A percentile compares a stretch with the other conserved stretches of the same genome.
phyloP scores from a whole-genome alignment of 1,284 basidiomycete genomes.

The Trichosporon asahii region DNA sequence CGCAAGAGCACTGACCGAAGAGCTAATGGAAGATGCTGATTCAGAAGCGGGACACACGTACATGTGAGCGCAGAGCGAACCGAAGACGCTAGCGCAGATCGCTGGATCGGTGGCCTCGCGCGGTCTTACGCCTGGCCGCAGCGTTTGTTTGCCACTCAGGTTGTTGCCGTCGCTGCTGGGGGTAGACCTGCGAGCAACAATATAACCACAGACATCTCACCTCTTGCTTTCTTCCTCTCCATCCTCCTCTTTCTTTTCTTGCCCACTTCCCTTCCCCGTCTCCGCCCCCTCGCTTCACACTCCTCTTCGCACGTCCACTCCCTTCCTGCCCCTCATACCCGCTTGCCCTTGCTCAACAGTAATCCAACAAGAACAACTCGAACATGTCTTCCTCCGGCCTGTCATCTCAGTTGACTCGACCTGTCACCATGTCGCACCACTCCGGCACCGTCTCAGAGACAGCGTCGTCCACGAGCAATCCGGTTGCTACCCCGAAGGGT shows the following conservation, averaged over 20 bases:
- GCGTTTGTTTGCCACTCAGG: not conserved
- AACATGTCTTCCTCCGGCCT: not conserved
- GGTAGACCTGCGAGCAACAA: too few species aligned
- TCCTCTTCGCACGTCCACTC: not conserved
- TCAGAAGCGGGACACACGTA: not conserved
- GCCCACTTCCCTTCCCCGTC: not conserved
- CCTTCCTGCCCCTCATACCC: not conserved
- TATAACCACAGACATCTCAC: not conserved
- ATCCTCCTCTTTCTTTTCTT: not conserved
- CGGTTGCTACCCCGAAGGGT: not conserved
- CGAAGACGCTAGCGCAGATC: not conserved
- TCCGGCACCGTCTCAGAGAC: not conserved
- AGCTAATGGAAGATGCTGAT: not conserved
- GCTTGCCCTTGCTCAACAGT: not conserved
- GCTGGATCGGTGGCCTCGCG: not conserved
- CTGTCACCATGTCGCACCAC: not conserved
- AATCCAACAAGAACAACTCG: not conserved
- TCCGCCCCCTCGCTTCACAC: too few species aligned
- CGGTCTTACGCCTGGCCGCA: not conserved
- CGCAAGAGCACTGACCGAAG: not conserved
- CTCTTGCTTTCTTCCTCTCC: not conserved
- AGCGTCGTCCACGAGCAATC: not conserved
- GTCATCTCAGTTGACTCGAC: not conserved
- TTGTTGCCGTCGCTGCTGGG: not conserved
- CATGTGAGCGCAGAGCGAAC: not conserved